Evolutionary conservation across 2,329 filamentous ascomycete genomes (phyloP).

Genomic region (Thelonectria discophora): DNA sequence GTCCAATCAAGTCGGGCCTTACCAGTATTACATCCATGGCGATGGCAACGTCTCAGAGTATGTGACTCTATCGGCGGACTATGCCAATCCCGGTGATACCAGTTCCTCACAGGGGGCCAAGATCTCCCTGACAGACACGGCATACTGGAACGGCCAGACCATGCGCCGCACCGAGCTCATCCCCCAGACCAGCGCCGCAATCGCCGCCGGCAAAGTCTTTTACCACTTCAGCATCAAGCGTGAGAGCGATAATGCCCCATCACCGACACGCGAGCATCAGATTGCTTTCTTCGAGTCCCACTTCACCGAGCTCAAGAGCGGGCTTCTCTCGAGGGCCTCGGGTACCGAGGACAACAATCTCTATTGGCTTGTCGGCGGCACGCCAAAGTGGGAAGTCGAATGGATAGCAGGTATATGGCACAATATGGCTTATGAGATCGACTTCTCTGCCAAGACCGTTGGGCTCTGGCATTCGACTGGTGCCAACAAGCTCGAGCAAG

Average conservation of each 20-base stretch:
- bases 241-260: slow-evolving; percentile 66
- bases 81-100: slow-evolving; percentile 72
- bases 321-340: slow-evolving; percentile 41
- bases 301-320: slow-evolving; percentile 79
- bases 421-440: slow-evolving; percentile 78
- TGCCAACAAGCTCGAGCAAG: slow-evolving; percentile 63
- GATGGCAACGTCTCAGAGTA: slow-evolving; percentile 63
- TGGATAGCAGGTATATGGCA: slow-evolving; percentile 74
- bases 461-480: slow-evolving; percentile 78
- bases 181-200: slow-evolving; percentile 71
- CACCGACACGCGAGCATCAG: slow-evolving; percentile 72
- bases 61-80: slow-evolving; percentile 66
- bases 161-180: slow-evolving; percentile 81
- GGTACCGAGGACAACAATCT: slow-evolving; percentile 61
- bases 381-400: slow-evolving; percentile 69
- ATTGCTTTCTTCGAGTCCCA: slow-evolving; percentile 71
- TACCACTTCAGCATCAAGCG: slow-evolving; percentile 78
- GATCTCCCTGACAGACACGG: slow-evolving; percentile 69
- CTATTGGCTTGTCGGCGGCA: slow-evolving; percentile 70
- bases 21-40: slow-evolving; percentile 68
- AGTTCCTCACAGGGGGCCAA: slow-evolving; percentile 71
- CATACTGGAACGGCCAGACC: slow-evolving; percentile 76
- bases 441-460: slow-evolving; percentile 70
- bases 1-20: slow-evolving; percentile 73
- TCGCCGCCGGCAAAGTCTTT: slow-evolving; percentile 72